These are phyloP conservation scores for Gossypium aridum DNA, from an alignment of 441 rosid species.

Conservation along the genomic window DNA sequence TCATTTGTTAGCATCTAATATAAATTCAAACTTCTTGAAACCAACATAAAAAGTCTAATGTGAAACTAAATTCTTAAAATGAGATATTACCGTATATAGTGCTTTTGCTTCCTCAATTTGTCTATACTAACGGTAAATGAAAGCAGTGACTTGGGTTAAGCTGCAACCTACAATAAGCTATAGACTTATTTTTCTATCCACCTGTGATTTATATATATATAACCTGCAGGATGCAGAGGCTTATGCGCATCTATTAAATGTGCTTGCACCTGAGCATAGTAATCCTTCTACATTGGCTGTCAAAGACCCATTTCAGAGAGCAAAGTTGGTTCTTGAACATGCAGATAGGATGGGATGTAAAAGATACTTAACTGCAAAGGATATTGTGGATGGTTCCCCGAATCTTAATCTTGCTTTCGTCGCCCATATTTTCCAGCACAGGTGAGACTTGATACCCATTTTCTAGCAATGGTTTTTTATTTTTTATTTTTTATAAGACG, in stretches of 20 bases:
- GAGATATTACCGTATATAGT: neutral
- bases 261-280: constrained; percentile 82
- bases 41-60: neutral
- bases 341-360: constrained; percentile 95
- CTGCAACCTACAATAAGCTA: neutral
- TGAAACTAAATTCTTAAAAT: neutral
- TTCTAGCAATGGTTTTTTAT: constrained; percentile 3
- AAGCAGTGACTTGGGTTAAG: neutral
- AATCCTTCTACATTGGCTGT: constrained; percentile 46
- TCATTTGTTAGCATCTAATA: neutral
- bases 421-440: constrained; percentile 93
- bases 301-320: constrained; percentile 59
- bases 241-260: constrained; percentile 79
- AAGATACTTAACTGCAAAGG: constrained; percentile 87
- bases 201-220: neutral
- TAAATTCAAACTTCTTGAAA: neutral
- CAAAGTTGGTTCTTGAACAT: constrained; percentile 85
- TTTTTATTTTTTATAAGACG: neutral
- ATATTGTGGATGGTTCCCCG: constrained; percentile 92
- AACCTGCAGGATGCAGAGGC: constrained; percentile 91
- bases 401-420: constrained; percentile 99
- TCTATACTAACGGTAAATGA: neutral
- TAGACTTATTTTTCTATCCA: neutral
- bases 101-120: neutral
- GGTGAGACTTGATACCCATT: constrained; percentile 44